Percentiles rank a stretch among this genome's conserved stretches.
These are phyloP conservation scores for Ceriops zippeliana DNA, from an alignment of 345 rosid genomes.

Conservation along the genomic window DNA sequence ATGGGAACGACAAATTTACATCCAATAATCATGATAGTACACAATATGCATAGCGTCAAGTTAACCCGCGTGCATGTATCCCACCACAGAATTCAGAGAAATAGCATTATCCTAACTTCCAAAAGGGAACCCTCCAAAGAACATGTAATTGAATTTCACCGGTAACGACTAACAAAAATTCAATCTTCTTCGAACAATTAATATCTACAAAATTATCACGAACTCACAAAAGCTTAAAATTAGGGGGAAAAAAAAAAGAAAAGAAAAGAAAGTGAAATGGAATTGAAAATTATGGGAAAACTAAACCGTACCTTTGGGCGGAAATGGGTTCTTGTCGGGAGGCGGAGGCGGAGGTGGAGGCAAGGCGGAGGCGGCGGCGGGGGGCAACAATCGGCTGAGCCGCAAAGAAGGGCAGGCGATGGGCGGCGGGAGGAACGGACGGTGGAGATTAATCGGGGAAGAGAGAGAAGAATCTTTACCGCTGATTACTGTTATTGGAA, in stretches of 20 bases:
- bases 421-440: slow-evolving; percentile 21
- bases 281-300: neutral
- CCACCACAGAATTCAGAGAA: no score
- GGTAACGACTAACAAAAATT: no score
- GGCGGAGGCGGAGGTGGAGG: slow-evolving; percentile 46
- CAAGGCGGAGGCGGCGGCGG: slow-evolving; percentile 31
- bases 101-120: no score
- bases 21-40: no score
- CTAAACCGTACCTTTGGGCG: slow-evolving; percentile 32
- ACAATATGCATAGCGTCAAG: no score
- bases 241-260: neutral
- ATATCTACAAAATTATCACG: no score
- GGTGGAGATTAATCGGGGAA: slow-evolving; percentile 19
- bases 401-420: slow-evolving; percentile 2
- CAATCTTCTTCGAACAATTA: no score
- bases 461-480: slow-evolving; percentile 1
- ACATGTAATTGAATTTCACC: no score
- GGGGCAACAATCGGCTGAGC: slow-evolving; percentile 22
- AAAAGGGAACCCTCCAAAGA: no score
- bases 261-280: neutral
- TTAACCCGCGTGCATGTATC: no score
- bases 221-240: no score
- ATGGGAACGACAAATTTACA: no score
- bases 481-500: neutral
- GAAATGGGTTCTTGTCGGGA: slow-evolving; percentile 32